Conservation (phyloP, 768 basidiomycete genomes). For the Postia placenta region DNA sequence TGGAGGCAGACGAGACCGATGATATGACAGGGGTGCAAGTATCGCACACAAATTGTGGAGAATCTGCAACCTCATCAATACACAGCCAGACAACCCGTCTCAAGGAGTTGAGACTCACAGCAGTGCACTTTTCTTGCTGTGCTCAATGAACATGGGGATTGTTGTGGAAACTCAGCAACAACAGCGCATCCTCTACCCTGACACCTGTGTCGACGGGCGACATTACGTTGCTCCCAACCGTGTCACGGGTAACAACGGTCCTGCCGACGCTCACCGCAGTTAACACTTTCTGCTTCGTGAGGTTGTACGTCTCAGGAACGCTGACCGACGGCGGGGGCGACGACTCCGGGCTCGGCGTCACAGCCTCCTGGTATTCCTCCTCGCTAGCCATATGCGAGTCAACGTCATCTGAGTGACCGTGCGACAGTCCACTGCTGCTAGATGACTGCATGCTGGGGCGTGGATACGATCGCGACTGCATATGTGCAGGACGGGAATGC, state of each 20-base stretch:
- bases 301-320: slow-evolving; percentile 8
- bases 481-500: background rate
- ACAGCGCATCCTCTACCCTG: slow-evolving; percentile 66
- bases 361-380: slow-evolving; percentile 69
- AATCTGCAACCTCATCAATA: no score
- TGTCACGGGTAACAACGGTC: background rate
- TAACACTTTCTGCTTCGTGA: background rate
- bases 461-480: slow-evolving; percentile 6
- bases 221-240: background rate
- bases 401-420: slow-evolving; percentile 2
- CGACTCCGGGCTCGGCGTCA: slow-evolving; percentile 61
- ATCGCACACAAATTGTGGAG: no score
- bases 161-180: slow-evolving; percentile 71
- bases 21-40: no score
- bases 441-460: slow-evolving; percentile 3
- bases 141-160: no score
- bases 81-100: no score
- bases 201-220: slow-evolving; percentile 37
- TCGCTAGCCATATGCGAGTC: slow-evolving; percentile 52
- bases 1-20: no score
- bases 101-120: no score
- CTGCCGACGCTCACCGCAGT: no score
- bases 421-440: no score
- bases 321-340: slow-evolving; percentile 29
- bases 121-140: no score